Percentiles rank a stretch among this genome's conserved stretches.
phyloP scores from a whole-genome alignment of 441 rosid genomes.

The Capsella rubella region DNA sequence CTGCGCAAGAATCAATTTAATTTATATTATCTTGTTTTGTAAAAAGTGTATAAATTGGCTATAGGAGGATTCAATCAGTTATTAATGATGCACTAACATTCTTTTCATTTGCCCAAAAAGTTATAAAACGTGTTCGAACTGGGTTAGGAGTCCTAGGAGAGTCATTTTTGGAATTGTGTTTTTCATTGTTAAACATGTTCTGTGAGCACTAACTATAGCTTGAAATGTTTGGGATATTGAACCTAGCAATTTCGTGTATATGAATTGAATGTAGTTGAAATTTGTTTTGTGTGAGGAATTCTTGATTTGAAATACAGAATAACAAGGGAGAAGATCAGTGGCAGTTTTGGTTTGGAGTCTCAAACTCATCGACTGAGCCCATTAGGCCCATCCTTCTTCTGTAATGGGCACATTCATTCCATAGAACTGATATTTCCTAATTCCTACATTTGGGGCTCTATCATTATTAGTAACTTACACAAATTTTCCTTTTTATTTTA shows the following conservation, averaged over 20 bases:
- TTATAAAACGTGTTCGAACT: constrained; percentile 28
- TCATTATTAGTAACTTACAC: too few relatives aligned
- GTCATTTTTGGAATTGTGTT: neutral
- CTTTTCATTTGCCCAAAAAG: neutral
- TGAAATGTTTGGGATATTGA: neutral
- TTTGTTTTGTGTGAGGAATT: neutral
- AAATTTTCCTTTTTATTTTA: too few relatives aligned
- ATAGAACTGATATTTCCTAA: too few relatives aligned
- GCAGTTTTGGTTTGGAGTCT: neutral
- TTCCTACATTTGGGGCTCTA: too few relatives aligned
- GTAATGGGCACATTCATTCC: too few relatives aligned
- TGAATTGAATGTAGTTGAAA: neutral
- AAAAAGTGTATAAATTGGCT: neutral
- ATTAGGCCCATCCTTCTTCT: neutral
- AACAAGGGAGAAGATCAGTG: neutral
- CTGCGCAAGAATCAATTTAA: constrained; percentile 27
- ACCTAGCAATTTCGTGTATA: neutral
- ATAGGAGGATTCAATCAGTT: too few relatives aligned
- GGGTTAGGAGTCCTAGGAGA: neutral
- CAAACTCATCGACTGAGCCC: neutral
- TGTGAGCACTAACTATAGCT: neutral
- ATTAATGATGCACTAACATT: constrained; percentile 1
- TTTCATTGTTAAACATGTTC: neutral
- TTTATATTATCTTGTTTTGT: constrained; percentile 6
- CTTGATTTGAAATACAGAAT: too few relatives aligned